phyloP scores from a whole-genome alignment of 192 early-diverging fungal species.

The Coemansia guatemalensis region DNA sequence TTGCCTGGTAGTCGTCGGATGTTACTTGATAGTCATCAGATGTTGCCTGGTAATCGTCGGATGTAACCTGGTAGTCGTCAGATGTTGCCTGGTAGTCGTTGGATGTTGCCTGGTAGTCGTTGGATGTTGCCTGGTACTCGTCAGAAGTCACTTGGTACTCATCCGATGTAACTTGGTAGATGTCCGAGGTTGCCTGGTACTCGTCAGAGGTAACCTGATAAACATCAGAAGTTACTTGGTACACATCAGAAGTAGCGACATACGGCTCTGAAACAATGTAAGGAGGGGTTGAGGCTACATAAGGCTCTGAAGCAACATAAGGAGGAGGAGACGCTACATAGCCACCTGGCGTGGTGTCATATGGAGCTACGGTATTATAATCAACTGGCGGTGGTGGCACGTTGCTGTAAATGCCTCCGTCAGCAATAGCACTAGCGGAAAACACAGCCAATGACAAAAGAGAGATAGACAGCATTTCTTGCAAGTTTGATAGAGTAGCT shows the following conservation, averaged over 20 bases:
- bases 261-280: conserved; percentile 2
- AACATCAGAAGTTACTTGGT: conserved; percentile 1
- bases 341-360: neutral
- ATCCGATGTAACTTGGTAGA: conserved; percentile 13
- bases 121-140: conserved; percentile 13
- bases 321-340: conserved; percentile 3
- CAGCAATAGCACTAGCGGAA: conserved; percentile 7
- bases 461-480: conserved; percentile 24
- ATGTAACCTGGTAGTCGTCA: conserved; percentile 9
- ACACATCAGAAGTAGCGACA: conserved; percentile 2
- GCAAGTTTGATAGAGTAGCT: neutral
- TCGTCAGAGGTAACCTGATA: conserved; percentile 14
- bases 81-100: conserved; percentile 15
- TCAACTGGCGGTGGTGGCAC: conserved; percentile 3
- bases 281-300: conserved; percentile 1
- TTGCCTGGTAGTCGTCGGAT: conserved; percentile 2
- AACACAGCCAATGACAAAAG: conserved; percentile 8
- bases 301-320: conserved; percentile 3
- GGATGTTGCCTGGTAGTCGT: conserved; percentile 7
- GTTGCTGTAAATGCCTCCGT: conserved; percentile 10
- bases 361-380: neutral
- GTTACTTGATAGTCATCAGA: conserved; percentile 12
- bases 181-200: conserved; percentile 6
- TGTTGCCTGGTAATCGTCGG: neutral
- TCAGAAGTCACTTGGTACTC: conserved; percentile 8